Evolutionary conservation across 176 grass and related monocot species (phyloP).

Genomic region (Carex parvula): DNA sequence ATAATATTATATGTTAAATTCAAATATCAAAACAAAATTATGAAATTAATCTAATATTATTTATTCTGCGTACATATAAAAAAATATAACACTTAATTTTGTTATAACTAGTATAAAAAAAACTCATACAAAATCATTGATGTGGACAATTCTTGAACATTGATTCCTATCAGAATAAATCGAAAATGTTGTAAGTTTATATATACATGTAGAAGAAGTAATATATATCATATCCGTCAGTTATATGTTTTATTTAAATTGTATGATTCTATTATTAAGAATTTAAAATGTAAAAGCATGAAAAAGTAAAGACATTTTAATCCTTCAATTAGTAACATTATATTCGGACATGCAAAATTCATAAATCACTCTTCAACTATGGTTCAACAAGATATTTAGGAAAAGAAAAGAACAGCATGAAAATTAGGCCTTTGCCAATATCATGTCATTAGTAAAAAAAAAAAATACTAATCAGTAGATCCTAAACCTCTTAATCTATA

Average conservation of each 20-base stretch:
- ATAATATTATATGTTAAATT: no score
- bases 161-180: not conserved
- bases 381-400: no score
- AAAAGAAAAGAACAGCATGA: not conserved
- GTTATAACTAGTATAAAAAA: no score
- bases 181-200: not conserved
- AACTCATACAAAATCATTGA: no score
- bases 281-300: not conserved
- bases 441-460: not conserved
- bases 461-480: not conserved
- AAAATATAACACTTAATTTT: no score
- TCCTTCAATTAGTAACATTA: not conserved
- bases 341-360: not conserved
- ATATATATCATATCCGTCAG: not conserved
- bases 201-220: not conserved
- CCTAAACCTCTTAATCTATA: slow-evolving; percentile 19
- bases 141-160: no score
- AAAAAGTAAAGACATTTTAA: not conserved
- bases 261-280: not conserved
- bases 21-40: no score
- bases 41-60: no score
- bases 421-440: slow-evolving; percentile 13
- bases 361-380: not conserved
- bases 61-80: no score
- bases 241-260: not conserved